Evolutionary conservation across 768 basidiomycete species (phyloP), one percentile per base, ranked within the genome.

Genomic region (Cyathus striatus): DNA sequence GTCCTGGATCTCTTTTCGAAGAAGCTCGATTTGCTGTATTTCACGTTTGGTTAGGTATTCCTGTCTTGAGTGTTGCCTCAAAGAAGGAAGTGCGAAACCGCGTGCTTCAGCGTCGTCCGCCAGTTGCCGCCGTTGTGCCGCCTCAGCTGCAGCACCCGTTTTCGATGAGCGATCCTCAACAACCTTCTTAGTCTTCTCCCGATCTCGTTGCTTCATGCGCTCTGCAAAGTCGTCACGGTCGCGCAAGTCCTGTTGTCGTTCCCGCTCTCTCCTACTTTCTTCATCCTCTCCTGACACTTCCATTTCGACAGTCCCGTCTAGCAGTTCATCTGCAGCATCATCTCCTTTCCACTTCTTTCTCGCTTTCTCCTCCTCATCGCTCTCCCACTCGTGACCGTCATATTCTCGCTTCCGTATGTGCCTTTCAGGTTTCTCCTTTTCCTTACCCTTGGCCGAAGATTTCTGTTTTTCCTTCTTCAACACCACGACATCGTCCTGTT

Each of bases 1-100:
- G 54, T 99, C 96, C 44, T 86, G 83, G 43, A 99, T 95, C 63
- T 97, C 94, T 59, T 85, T 81, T 42, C 89, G 79, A 38, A 98
- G 69, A 12, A 99, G 75, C 55, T 98, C 96, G 51, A 98, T 86
- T 61, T 93, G 90, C 63, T 99, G 96, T 25, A 87, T 70, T 70
- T 99, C 96, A 56, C 96, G 87, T 59, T 98, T 98, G 18, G 90
- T 87, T 48, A 99, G 75, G 57, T 99, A 99, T 62, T 94, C 90
- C 59, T 98, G 89, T 41, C 96, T 83, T 2, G 94, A 94, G 53
- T 86, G 89, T 44, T 88, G 71, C 32, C 96, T 82, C 5, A 98
- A 72, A 10, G 81, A 82, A 1, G 93, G 81, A 17, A 84, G 59
- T 42, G 78, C 79, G 40, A 55, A 45, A 2, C 52, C 50, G 36